phyloP scores from a whole-genome alignment of 2,329 filamentous ascomycete species.

The Plectosphaerella cucumerina region DNA sequence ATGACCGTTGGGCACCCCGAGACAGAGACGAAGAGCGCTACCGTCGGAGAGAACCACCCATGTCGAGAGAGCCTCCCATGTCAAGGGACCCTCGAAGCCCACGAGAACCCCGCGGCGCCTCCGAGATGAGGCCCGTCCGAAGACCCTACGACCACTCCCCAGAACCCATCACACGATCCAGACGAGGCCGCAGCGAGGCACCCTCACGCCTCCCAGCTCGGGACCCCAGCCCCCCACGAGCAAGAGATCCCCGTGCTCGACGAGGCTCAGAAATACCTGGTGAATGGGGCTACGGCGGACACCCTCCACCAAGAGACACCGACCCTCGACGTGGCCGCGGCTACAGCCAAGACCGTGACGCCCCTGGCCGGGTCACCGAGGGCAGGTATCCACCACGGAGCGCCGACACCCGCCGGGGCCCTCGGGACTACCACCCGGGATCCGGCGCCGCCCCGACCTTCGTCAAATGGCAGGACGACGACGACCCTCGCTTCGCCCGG shows the following conservation, averaged over 20 bases:
- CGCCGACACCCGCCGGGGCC: conserved; percentile 9
- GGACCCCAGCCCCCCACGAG: not conserved
- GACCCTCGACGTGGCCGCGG: not conserved
- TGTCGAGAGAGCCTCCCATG: not conserved
- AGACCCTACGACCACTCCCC: not conserved
- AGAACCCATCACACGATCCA: not conserved
- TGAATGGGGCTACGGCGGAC: not conserved
- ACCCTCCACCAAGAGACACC: not conserved
- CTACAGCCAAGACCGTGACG: not conserved
- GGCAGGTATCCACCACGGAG: conserved; percentile 7
- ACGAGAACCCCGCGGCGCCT: not conserved
- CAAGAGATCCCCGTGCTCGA: not conserved
- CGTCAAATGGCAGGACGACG: not conserved
- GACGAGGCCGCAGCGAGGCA: conserved; percentile 1
- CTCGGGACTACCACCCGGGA: conserved; percentile 3
- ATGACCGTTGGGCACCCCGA: not conserved
- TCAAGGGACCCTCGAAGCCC: not conserved
- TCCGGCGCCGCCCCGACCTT: conserved; percentile 3
- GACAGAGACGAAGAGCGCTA: not conserved
- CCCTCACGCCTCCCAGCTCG: not conserved
- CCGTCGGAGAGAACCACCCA: not conserved
- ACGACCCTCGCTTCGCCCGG: not conserved
- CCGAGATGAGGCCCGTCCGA: conserved; percentile 1
- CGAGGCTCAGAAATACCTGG: not conserved
- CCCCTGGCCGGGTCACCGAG: not conserved